Conservation (phyloP, 495 filamentous ascomycete genomes). For the Aspergillus sclerotiicarbonarius region DNA sequence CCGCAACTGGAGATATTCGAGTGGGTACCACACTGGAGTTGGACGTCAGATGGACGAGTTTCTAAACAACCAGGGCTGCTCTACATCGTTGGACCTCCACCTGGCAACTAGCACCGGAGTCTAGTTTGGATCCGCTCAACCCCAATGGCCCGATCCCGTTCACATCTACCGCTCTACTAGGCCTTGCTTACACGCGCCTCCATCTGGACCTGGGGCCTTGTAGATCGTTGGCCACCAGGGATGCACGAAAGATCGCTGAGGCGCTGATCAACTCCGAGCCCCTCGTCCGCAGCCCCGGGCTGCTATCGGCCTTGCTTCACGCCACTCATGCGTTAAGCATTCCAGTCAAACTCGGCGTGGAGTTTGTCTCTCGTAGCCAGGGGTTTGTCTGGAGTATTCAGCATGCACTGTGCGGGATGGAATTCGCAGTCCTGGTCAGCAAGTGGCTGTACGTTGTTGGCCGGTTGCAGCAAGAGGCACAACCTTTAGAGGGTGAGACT, state of each 20-base stretch:
- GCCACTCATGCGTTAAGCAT: slow-evolving; percentile 40
- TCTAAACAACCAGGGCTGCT: slow-evolving; percentile 34
- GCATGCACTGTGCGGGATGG: slow-evolving; percentile 36
- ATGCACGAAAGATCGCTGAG: slow-evolving; percentile 18
- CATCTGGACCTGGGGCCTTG: slow-evolving; percentile 26
- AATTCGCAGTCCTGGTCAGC: slow-evolving; percentile 34
- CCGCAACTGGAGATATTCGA: slow-evolving; percentile 34
- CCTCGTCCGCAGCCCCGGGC: slow-evolving; percentile 17
- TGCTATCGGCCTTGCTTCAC: slow-evolving; percentile 34
- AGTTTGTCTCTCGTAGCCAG: slow-evolving; percentile 32
- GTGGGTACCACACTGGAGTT: slow-evolving; percentile 27
- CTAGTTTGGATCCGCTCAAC: slow-evolving; percentile 31
- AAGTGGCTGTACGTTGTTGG: slow-evolving; percentile 33
- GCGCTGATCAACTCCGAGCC: slow-evolving; percentile 12
- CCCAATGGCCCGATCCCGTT: slow-evolving; percentile 37
- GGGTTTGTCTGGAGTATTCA: slow-evolving; percentile 39
- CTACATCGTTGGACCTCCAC: slow-evolving; percentile 38
- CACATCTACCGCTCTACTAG: slow-evolving; percentile 38
- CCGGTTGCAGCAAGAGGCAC: slow-evolving; percentile 3
- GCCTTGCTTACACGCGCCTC: slow-evolving; percentile 36
- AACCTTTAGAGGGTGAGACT: slow-evolving; percentile 19
- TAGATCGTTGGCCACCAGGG: slow-evolving; percentile 29
- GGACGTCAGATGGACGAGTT: too few relatives aligned
- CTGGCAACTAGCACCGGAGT: slow-evolving; percentile 36
- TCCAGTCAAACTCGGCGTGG: slow-evolving; percentile 37